phyloP scores from a whole-genome alignment of 768 basidiomycete species.

The Trametes maxima region DNA sequence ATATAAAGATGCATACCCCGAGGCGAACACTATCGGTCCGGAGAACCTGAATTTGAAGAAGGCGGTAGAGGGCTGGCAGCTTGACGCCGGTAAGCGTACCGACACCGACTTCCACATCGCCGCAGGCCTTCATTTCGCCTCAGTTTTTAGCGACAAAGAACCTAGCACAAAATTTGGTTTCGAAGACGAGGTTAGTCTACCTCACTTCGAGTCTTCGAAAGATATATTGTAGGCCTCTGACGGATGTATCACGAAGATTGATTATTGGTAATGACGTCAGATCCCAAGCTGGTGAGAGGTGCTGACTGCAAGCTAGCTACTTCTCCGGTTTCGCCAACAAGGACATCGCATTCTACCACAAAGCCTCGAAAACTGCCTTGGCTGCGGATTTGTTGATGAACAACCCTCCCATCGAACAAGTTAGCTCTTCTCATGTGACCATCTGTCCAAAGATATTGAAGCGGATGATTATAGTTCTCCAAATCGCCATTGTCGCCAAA shows the following conservation, averaged over 20 bases:
- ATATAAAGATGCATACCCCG: constrained; percentile 57
- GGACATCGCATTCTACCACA: constrained; percentile 78
- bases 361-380: constrained; percentile 64
- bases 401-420: constrained; percentile 75
- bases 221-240: background rate
- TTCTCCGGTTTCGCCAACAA: constrained; percentile 68
- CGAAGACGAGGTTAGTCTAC: constrained; percentile 56
- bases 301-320: constrained; percentile 41
- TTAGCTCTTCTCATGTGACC: constrained; percentile 20
- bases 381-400: constrained; percentile 81
- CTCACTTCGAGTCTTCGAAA: background rate
- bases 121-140: background rate
- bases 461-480: constrained; percentile 6
- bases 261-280: background rate
- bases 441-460: background rate
- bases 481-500: constrained; percentile 8
- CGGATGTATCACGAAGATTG: background rate
- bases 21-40: constrained; percentile 71
- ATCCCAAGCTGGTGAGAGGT: background rate
- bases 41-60: constrained; percentile 50
- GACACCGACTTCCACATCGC: too few species aligned
- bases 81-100: constrained; percentile 54
- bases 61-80: constrained; percentile 48
- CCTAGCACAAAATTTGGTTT: constrained; percentile 66
- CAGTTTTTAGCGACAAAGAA: constrained; percentile 13